Evolutionary conservation across 306 rosid species (phyloP).

Genomic region (Alnus glutinosa): DNA sequence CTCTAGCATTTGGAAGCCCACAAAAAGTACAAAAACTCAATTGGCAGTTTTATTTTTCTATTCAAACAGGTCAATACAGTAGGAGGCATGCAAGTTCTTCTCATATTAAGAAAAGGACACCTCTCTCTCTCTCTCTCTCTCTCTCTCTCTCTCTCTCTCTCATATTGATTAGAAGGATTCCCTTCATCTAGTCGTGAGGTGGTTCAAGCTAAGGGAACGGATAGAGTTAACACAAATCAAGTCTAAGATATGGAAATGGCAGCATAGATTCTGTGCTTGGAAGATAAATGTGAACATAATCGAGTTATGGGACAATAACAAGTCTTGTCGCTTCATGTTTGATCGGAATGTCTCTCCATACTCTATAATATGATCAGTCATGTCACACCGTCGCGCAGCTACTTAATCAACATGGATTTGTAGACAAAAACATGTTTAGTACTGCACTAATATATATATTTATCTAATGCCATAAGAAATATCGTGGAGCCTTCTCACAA

Average conservation of each 20-base stretch:
- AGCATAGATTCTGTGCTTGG: conserved; percentile 20
- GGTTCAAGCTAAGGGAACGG: conserved; percentile 4
- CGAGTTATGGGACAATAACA: conserved; percentile 19
- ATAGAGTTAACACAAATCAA: not conserved
- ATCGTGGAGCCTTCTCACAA: conserved; percentile 16
- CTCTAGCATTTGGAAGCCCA: conserved; percentile 4
- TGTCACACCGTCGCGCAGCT: conserved; percentile 18
- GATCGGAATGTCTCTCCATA: conserved; percentile 20
- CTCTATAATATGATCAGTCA: not conserved
- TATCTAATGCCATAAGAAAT: not conserved
- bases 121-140: conserved; percentile 1
- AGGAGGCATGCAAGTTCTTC: conserved; percentile 30
- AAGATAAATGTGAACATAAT: conserved; percentile 11
- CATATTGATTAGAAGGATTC: not conserved
- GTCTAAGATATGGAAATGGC: conserved; percentile 25
- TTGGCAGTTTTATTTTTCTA: not conserved
- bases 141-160: conserved; percentile 16
- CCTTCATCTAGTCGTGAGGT: conserved; percentile 35
- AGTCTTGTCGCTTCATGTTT: conserved; percentile 25
- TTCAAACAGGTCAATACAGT: conserved; percentile 7
- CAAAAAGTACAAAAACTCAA: conserved; percentile 19
- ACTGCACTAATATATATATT: not conserved
- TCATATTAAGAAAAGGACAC: conserved; percentile 17
- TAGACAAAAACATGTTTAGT: conserved; percentile 1
- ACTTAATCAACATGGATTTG: not conserved